Conservation (phyloP, 2,329 filamentous ascomycete genomes). For the Xylariaceae sp. region DNA sequence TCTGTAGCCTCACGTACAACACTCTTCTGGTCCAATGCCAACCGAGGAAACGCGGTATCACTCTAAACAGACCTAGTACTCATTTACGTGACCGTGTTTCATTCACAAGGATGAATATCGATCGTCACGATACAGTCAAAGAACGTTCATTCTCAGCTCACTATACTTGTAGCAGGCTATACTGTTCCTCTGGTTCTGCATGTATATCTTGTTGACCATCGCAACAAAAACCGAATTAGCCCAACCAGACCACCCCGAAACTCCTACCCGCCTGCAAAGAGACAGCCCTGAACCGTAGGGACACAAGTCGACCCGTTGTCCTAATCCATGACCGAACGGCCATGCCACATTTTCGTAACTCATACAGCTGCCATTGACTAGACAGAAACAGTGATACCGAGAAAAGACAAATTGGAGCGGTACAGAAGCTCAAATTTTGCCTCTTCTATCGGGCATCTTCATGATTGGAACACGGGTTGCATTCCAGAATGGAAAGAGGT, state of each 20-base stretch:
- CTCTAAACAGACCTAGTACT: no score
- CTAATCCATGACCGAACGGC: conserved; percentile 7
- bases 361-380: conserved; percentile 23
- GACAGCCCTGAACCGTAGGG: conserved; percentile 3
- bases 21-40: no score
- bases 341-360: conserved; percentile 22
- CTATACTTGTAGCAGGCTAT: no score
- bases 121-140: no score
- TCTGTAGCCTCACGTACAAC: no score
- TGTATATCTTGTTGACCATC: no score
- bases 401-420: conserved; percentile 2
- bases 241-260: conserved; percentile 8
- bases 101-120: no score
- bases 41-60: no score
- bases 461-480: not conserved
- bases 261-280: conserved; percentile 6
- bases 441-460: conserved; percentile 2
- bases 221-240: no score
- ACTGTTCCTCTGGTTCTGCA: no score
- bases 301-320: conserved; percentile 8
- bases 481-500: conserved; percentile 8
- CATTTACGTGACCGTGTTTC: no score
- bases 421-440: not conserved
- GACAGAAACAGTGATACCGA: conserved; percentile 4
- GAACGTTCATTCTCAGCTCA: no score